Conservation (phyloP, 2,329 filamentous ascomycete species). For the Botrytis galanthina region DNA sequence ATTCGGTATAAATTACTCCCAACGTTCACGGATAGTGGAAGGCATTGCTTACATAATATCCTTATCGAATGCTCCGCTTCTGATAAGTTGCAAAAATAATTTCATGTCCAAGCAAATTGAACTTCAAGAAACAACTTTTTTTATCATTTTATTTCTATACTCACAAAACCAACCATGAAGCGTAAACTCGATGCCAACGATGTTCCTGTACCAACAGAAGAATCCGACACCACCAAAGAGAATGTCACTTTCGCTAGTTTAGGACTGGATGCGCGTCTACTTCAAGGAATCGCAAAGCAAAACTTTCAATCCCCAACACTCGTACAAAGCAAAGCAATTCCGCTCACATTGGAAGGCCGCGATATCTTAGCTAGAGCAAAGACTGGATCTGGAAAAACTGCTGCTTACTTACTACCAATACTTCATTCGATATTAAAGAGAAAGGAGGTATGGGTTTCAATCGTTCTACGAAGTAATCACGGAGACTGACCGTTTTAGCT, state of each 20-base stretch:
- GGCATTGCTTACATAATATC: background rate
- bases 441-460: slow-evolving; percentile 55
- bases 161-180: slow-evolving; percentile 48
- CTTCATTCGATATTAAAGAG: slow-evolving; percentile 78
- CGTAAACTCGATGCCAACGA: slow-evolving; percentile 59
- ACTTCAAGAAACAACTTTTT: slow-evolving; percentile 14
- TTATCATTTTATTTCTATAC: slow-evolving; percentile 2
- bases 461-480: slow-evolving; percentile 8
- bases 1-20: background rate
- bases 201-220: slow-evolving; percentile 44
- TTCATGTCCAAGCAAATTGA: slow-evolving; percentile 5
- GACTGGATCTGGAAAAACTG: slow-evolving; percentile 95
- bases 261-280: slow-evolving; percentile 76
- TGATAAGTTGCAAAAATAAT: slow-evolving; percentile 23
- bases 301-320: slow-evolving; percentile 84
- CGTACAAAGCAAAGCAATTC: slow-evolving; percentile 84
- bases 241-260: slow-evolving; percentile 67
- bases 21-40: background rate
- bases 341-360: slow-evolving; percentile 79
- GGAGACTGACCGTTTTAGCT: slow-evolving; percentile 41
- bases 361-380: slow-evolving; percentile 91
- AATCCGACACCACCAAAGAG: slow-evolving; percentile 34
- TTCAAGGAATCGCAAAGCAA: slow-evolving; percentile 82
- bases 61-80: slow-evolving; percentile 17
- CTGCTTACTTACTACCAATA: slow-evolving; percentile 91